These are phyloP conservation scores for Quercus agrifolia DNA, from an alignment of 306 rosid species.

Conservation along the genomic window DNA sequence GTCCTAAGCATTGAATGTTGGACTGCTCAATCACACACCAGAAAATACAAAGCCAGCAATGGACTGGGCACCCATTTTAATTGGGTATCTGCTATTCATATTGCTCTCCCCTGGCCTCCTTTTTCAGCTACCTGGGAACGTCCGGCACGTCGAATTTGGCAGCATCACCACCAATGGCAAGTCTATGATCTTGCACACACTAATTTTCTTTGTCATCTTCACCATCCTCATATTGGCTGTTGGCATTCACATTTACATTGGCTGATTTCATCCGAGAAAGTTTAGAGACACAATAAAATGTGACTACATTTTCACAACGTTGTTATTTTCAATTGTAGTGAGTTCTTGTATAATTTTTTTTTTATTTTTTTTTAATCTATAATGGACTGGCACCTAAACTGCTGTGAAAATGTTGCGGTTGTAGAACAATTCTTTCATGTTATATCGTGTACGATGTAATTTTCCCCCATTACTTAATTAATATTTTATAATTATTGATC, in stretches of 20 bases:
- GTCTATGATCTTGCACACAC: constrained; percentile 46
- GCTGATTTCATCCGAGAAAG: background rate
- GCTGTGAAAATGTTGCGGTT: too few relatives aligned
- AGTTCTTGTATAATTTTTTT: too few relatives aligned
- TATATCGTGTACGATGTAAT: background rate
- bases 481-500: background rate
- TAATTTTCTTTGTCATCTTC: constrained; percentile 43
- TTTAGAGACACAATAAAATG: too few relatives aligned
- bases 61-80: constrained; percentile 56
- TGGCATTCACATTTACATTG: constrained; percentile 37
- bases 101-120: constrained; percentile 58
- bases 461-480: background rate
- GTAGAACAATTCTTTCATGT: background rate
- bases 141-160: constrained; percentile 37
- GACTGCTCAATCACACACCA: background rate
- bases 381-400: too few relatives aligned
- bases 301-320: too few relatives aligned
- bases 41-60: constrained; percentile 3
- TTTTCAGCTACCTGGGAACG: constrained; percentile 51
- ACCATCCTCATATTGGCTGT: constrained; percentile 53
- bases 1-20: background rate
- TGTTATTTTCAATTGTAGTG: too few relatives aligned
- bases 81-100: constrained; percentile 46
- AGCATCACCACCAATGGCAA: constrained; percentile 48
- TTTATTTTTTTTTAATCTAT: too few relatives aligned